phyloP scores from a whole-genome alignment of 208 protist genomes.

The Acanthamoeba lenticulata region DNA sequence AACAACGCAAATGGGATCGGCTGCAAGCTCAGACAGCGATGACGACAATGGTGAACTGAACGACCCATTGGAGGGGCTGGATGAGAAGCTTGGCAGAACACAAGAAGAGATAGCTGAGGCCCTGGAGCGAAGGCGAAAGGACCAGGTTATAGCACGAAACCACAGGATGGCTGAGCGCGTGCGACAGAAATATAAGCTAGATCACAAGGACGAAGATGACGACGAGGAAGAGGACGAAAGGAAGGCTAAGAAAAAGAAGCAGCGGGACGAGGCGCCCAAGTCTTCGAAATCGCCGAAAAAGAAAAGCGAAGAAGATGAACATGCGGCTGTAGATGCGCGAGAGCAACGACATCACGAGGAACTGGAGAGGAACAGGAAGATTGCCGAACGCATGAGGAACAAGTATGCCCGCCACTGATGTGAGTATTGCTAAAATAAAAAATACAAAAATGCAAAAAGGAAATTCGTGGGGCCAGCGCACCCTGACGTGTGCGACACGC shows the following conservation, averaged over 20 bases:
- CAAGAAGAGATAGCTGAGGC: neutral
- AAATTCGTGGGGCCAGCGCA: too few relatives aligned
- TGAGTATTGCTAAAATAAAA: too few relatives aligned
- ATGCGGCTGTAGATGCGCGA: neutral
- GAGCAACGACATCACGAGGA: neutral
- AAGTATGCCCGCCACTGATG: neutral
- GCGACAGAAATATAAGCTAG: neutral
- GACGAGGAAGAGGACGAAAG: neutral
- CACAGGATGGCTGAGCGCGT: neutral
- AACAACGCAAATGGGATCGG: neutral
- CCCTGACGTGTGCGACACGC: too few relatives aligned
- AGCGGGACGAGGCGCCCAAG: neutral
- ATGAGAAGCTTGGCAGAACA: neutral
- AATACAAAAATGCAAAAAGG: neutral
- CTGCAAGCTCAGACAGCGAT: neutral
- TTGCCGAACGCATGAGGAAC: neutral
- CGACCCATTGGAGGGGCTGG: neutral
- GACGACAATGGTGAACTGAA: neutral
- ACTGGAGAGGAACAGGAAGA: neutral
- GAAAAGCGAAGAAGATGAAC: neutral
- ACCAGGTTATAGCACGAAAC: neutral
- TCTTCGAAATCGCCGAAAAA: neutral
- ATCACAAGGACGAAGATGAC: neutral
- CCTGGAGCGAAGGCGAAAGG: neutral
- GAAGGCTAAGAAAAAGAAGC: constrained; percentile 8